A percentile compares a stretch with the other conserved stretches of the same genome.
These are phyloP conservation scores for Basidiobolus meristosporus DNA, from an alignment of 371 early-diverging fungal genomes.

Conservation along the genomic window DNA sequence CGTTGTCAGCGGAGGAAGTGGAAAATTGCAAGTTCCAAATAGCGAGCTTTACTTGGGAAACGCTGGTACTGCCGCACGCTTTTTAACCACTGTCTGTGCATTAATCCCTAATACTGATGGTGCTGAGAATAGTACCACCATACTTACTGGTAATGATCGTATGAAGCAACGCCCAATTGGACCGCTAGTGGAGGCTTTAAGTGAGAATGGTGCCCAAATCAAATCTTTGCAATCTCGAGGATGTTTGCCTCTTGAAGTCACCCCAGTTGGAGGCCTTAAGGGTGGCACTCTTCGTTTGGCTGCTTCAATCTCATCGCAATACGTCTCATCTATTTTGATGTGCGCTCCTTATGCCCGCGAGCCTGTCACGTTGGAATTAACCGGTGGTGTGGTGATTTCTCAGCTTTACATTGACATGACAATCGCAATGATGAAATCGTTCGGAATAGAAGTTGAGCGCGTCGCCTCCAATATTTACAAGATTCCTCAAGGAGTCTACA, in stretches of 20 bases:
- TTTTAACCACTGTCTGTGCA: conserved; percentile 76
- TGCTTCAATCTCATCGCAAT: conserved; percentile 90
- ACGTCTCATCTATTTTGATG: conserved; percentile 88
- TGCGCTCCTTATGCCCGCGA: conserved; percentile 83
- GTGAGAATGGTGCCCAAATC: conserved; percentile 56
- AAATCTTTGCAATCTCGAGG: conserved; percentile 63
- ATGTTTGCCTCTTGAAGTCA: conserved; percentile 70
- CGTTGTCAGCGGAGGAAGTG: conserved; percentile 61
- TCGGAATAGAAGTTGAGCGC: conserved; percentile 68
- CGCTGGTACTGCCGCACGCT: conserved; percentile 94
- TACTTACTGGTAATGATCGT: conserved; percentile 89
- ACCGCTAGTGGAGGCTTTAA: conserved; percentile 71
- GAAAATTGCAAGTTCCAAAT: conserved; percentile 53
- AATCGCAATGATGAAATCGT: conserved; percentile 88
- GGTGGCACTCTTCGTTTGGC: conserved; percentile 81
- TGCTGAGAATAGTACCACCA: conserved; percentile 15
- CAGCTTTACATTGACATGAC: conserved; percentile 98
- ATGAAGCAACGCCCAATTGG: conserved; percentile 95
- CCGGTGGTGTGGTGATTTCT: conserved; percentile 87
- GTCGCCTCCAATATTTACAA: conserved; percentile 59
- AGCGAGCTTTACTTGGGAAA: conserved; percentile 85
- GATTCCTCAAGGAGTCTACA: conserved; percentile 57
- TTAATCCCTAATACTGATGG: conserved; percentile 28
- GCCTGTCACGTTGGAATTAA: conserved; percentile 61
- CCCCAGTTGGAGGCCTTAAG: conserved; percentile 46